Percentiles rank a stretch among this genome's conserved stretches.
phyloP scores from a whole-genome alignment of 2,329 filamentous ascomycete species.

The Fusarium sp. region DNA sequence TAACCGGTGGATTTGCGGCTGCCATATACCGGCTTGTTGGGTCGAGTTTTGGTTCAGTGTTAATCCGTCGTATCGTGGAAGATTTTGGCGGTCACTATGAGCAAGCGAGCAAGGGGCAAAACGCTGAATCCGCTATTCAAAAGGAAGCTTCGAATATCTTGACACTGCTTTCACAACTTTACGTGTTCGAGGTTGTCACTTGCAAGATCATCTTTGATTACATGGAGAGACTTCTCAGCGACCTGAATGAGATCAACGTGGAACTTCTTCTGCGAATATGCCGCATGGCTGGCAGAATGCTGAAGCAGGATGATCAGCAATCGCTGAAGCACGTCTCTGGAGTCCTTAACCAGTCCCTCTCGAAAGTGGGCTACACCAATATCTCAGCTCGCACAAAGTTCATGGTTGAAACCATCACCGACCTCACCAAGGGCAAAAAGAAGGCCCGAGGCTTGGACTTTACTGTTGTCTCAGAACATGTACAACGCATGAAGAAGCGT shows the following conservation, averaged over 20 bases:
- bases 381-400: constrained; percentile 91
- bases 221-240: constrained; percentile 78
- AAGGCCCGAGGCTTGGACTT: constrained; percentile 79
- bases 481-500: constrained; percentile 87
- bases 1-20: constrained; percentile 89
- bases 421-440: constrained; percentile 92
- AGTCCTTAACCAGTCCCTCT: constrained; percentile 77
- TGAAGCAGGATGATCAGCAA: constrained; percentile 89
- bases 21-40: constrained; percentile 89
- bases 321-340: constrained; percentile 89
- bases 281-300: constrained; percentile 80
- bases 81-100: constrained; percentile 76
- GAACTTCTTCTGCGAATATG: constrained; percentile 89
- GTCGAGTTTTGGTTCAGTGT: constrained; percentile 87
- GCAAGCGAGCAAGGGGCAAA: constrained; percentile 51
- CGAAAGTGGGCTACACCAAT: constrained; percentile 72
- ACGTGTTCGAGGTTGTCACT: constrained; percentile 89
- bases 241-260: constrained; percentile 85
- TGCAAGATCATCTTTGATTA: constrained; percentile 91
- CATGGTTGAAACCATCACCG: constrained; percentile 96
- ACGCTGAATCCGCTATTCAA: constrained; percentile 52
- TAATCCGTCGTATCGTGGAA: constrained; percentile 81
- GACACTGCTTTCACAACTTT: constrained; percentile 85
- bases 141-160: constrained; percentile 75
- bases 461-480: constrained; percentile 80